Percentiles rank a stretch among this genome's conserved stretches.
phyloP scores from a whole-genome alignment of 1,284 basidiomycete species.

The Agroathelia rolfsii region DNA sequence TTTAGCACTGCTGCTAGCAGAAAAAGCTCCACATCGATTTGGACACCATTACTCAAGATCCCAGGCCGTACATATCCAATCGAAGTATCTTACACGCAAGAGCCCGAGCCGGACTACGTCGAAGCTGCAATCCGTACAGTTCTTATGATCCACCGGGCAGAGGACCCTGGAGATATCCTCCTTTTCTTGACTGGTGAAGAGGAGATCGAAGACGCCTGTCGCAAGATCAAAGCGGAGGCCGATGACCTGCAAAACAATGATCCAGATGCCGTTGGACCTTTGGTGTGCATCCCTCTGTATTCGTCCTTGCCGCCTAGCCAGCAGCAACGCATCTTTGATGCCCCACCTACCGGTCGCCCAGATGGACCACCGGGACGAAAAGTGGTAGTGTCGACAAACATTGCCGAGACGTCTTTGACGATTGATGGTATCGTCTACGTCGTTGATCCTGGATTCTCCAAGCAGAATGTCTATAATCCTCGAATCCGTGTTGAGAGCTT shows the following conservation, averaged over 20 bases:
- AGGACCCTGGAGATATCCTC: constrained; percentile 88
- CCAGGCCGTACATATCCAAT: constrained; percentile 96
- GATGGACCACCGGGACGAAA: constrained; percentile 85
- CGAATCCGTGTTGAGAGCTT: constrained; percentile 93
- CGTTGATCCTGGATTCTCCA: constrained; percentile 95
- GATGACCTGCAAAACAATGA: constrained; percentile 69
- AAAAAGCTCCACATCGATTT: too few species aligned
- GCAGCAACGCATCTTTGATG: constrained; percentile 93
- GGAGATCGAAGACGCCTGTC: constrained; percentile 95
- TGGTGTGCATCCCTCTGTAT: constrained; percentile 88
- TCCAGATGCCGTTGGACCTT: constrained; percentile 73
- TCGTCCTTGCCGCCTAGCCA: constrained; percentile 88
- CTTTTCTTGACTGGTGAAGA: constrained; percentile 97
- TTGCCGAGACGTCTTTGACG: constrained; percentile 95
- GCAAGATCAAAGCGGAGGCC: constrained; percentile 86
- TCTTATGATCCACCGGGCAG: constrained; percentile 94
- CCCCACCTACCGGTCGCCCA: constrained; percentile 60
- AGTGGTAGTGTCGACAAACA: constrained; percentile 93
- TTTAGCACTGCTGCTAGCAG: constrained; percentile 68
- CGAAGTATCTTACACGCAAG: constrained; percentile 92
- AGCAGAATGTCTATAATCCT: constrained; percentile 97
- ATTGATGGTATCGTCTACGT: constrained; percentile 99
- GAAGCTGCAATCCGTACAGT: constrained; percentile 96
- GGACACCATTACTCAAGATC: constrained; percentile 93
- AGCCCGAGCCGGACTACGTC: constrained; percentile 94